A percentile compares a stretch with the other conserved stretches of the same genome.
These are phyloP conservation scores for Pisolithus orientalis DNA, from an alignment of 768 basidiomycete species.

Conservation along the genomic window DNA sequence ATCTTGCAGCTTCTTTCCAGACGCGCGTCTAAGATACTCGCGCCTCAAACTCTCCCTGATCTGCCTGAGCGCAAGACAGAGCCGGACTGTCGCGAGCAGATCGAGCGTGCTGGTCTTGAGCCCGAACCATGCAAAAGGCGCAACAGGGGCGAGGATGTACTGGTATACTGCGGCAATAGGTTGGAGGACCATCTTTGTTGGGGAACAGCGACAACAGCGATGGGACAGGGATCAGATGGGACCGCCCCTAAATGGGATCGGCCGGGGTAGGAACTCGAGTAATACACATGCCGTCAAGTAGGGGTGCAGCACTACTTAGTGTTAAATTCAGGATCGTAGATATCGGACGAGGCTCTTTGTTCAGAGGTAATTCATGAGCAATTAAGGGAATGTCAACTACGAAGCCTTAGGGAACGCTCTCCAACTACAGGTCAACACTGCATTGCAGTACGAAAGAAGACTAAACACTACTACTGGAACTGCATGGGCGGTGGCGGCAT, in stretches of 20 bases:
- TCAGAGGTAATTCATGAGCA: no score
- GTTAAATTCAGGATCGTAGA: no score
- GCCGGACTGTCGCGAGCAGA: conserved; percentile 57
- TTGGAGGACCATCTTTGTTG: conserved; percentile 26
- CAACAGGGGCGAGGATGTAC: conserved; percentile 49
- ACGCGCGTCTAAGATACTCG: conserved; percentile 35
- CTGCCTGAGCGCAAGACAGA: conserved; percentile 66
- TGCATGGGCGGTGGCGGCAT: conserved; percentile 38
- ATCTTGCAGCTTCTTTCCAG: conserved; percentile 15
- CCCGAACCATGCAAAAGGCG: conserved; percentile 66
- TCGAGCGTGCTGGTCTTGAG: conserved; percentile 57
- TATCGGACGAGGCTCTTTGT: no score
- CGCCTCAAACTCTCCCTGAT: conserved; percentile 45
- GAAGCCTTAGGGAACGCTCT: no score
- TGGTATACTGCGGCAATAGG: conserved; percentile 48
- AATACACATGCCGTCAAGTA: neutral
- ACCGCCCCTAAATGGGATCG: neutral
- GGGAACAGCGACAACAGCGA: neutral
- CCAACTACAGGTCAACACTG: no score
- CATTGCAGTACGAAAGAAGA: neutral
- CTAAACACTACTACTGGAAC: neutral
- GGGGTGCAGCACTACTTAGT: no score
- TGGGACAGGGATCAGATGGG: neutral
- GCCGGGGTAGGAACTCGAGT: neutral
- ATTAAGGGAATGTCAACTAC: no score